Evolutionary conservation across 495 filamentous ascomycete species (phyloP).

Genomic region (Parathielavia appendiculata): DNA sequence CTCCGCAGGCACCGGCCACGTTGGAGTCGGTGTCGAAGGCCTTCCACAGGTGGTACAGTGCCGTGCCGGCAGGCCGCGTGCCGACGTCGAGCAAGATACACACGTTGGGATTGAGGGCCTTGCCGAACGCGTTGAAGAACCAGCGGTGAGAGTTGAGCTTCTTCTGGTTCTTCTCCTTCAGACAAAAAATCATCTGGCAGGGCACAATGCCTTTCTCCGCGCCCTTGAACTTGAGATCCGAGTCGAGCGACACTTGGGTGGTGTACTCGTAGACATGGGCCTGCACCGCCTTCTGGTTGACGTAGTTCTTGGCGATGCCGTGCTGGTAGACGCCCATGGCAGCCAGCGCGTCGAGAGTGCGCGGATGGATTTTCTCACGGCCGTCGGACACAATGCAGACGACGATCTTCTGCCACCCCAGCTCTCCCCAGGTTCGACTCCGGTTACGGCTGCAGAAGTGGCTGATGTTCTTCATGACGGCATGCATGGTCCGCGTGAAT

Average conservation of each 20-base stretch:
- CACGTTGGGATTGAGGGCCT: constrained; percentile 87
- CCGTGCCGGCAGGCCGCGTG: constrained; percentile 77
- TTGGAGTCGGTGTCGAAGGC: constrained; percentile 97
- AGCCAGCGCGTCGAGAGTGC: constrained; percentile 91
- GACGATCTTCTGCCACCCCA: constrained; percentile 99
- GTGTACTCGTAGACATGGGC: constrained; percentile 99
- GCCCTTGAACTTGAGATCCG: constrained; percentile 96
- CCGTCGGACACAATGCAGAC: constrained; percentile 95
- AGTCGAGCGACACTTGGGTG: constrained; percentile 92
- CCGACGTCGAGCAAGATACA: constrained; percentile 96
- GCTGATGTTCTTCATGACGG: constrained; percentile 94
- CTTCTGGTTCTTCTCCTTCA: constrained; percentile 97
- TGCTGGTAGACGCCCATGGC: constrained; percentile 99
- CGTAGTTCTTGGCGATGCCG: constrained; percentile 96
- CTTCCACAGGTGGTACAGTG: constrained; percentile 98
- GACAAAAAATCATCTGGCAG: constrained; percentile 95
- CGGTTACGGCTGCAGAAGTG: constrained; percentile 93
- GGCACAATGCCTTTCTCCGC: constrained; percentile 99
- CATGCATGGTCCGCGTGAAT: constrained; percentile 98
- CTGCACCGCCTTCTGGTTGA: constrained; percentile 79
- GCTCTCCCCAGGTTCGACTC: constrained; percentile 92
- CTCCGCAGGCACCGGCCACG: constrained; percentile 91
- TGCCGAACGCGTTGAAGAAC: constrained; percentile 99
- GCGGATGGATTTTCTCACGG: constrained; percentile 85
- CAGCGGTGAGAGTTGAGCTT: constrained; percentile 98